phyloP scores from a whole-genome alignment of 192 early-diverging fungal genomes.

The Linnemannia zychae region DNA sequence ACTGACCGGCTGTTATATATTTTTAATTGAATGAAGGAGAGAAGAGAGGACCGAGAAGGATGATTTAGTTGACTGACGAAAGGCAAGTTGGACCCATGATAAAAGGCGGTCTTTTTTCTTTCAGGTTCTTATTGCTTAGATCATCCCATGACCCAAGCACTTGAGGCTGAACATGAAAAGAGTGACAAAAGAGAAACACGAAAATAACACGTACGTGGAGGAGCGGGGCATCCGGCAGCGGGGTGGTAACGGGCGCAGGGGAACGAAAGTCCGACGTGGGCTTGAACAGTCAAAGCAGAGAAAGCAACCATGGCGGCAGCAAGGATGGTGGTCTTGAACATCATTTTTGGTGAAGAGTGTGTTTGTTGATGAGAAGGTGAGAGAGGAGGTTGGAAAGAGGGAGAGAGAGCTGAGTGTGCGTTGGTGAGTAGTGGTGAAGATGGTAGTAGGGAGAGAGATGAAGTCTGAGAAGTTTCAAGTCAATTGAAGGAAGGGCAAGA shows the following conservation, averaged over 20 bases:
- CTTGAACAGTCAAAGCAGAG: conserved; percentile 53
- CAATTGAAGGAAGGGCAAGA: conserved; percentile 1
- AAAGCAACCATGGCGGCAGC: conserved; percentile 31
- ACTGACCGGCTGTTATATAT: conserved; percentile 33
- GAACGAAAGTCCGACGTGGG: conserved; percentile 58
- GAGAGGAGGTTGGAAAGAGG: neutral
- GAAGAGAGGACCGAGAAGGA: neutral
- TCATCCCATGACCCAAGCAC: neutral
- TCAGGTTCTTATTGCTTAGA: neutral
- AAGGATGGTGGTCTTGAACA: conserved; percentile 29
- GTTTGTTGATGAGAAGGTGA: neutral
- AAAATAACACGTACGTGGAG: conserved; percentile 36
- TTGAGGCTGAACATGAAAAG: neutral
- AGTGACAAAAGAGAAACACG: neutral
- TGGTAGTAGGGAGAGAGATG: neutral
- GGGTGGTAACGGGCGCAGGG: conserved; percentile 62
- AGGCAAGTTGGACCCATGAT: neutral
- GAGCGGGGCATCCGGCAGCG: conserved; percentile 57
- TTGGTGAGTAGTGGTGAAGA: neutral
- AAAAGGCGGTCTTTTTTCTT: neutral
- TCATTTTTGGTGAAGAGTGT: conserved; percentile 15
- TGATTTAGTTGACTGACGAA: neutral
- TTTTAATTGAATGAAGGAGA: neutral
- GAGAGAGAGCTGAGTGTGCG: neutral
- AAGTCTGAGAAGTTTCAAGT: neutral